Conservation (phyloP, 192 early-diverging fungal genomes). For the Obelidium mucronatum region DNA sequence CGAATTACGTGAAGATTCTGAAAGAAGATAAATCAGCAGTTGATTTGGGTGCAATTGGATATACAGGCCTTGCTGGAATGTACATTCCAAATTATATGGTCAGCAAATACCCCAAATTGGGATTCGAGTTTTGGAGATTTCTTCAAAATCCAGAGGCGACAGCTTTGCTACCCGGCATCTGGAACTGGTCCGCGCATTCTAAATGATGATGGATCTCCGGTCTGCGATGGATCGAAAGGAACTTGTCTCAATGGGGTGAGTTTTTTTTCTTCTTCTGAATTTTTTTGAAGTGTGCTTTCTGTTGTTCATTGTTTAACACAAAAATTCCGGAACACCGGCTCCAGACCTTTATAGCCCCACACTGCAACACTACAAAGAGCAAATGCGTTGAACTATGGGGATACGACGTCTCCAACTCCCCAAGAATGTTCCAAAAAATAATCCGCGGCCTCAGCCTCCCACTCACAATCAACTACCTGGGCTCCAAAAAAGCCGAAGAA, state of each 20-base stretch:
- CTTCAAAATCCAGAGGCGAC: slow-evolving; percentile 6
- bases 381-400: slow-evolving; percentile 13
- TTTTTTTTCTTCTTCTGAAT: no score
- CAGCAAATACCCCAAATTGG: slow-evolving; percentile 1
- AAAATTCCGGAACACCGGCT: no score
- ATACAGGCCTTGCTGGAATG: background rate
- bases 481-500: background rate
- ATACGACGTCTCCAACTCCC: background rate
- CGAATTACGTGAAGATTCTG: background rate
- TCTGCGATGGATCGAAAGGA: background rate
- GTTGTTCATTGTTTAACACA: no score
- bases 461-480: slow-evolving; percentile 16
- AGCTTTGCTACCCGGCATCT: background rate
- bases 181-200: background rate
- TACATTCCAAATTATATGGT: slow-evolving; percentile 8
- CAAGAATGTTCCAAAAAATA: background rate
- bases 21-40: background rate
- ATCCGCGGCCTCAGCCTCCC: background rate
- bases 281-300: no score
- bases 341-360: background rate
- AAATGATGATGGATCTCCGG: background rate
- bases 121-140: slow-evolving; percentile 28
- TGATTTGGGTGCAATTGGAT: slow-evolving; percentile 21
- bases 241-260: slow-evolving; percentile 18
- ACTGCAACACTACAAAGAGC: background rate